Base-by-base conservation (phyloP, 495 filamentous ascomycete species). In the Penicillium robsamsonii region DNA sequence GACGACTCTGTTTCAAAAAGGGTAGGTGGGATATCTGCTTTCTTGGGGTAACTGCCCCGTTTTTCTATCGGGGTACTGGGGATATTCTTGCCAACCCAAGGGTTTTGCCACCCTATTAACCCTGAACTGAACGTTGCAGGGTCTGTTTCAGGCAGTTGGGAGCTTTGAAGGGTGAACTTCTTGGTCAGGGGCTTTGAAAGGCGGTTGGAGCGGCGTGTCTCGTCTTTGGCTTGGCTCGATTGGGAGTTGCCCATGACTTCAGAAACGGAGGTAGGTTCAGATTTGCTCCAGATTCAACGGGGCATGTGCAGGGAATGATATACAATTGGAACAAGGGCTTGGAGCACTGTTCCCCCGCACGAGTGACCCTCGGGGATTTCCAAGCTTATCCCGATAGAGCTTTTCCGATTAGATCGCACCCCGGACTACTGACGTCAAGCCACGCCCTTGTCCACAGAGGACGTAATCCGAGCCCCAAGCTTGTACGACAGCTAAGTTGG, bases 111-210 rank as follows among this genome's bases (percentile, higher is more conserved):
- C 20, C 63, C 61, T 42, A 69, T 67, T 37, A 69, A 51, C 13
- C 63, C 66, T 4, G 63, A 45, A 18, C n/a, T 37, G 18, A 61
- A 27, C 41, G 55, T 56, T 17, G 50, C 49, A 17, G 22, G 15
- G 24, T 69, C 57, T 17, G 45, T 24, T 30, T 59, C 51, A 8
- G 42, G 33, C 2, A 20, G 31, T n/a, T 45, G 53, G 10, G 51
- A 31, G 1, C 30, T 29, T 48, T 50, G 42, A 24, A 22, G 22
- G 2, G 56, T 50, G 47, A 63, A 24, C 20, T 61, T 63, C 45
- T 68, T 73, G 12, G 70, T 70, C 22, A 69, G 66, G 18, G 77
- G 75, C 41, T 80, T 80, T 25, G 76, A 77, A 44, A 78, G 64
- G 30, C 75, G 70, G 33, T 73, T 76, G 24, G 67, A 62, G 38